Percentiles rank a stretch among this genome's conserved stretches.
These are phyloP conservation scores for Rauvolfia tetraphylla DNA, from an alignment of 257 asterid genomes.

Conservation along the genomic window DNA sequence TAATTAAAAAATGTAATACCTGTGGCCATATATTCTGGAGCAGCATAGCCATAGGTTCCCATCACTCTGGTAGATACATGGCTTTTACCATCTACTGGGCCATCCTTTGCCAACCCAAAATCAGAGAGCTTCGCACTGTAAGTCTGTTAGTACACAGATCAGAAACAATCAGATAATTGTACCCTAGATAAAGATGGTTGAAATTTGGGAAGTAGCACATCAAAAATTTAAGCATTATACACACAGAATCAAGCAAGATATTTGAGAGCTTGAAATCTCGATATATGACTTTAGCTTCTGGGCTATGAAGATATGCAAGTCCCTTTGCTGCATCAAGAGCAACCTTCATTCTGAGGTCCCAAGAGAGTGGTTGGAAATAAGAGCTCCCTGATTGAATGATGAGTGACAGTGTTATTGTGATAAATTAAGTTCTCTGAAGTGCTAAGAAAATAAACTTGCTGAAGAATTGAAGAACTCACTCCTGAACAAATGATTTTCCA, in stretches of 20 bases:
- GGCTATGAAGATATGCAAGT: constrained; percentile 41
- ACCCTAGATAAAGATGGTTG: not conserved
- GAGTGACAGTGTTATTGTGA: not conserved
- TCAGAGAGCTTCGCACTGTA: constrained; percentile 47
- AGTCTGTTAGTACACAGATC: constrained; percentile 19
- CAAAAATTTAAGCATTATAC: constrained; percentile 2
- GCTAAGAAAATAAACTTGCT: not conserved
- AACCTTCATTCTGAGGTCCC: constrained; percentile 44
- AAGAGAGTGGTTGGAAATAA: constrained; percentile 40
- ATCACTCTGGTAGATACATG: constrained; percentile 43
- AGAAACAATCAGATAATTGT: constrained; percentile 4
- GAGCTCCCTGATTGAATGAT: constrained; percentile 31
- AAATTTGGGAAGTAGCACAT: not conserved
- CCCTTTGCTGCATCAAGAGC: constrained; percentile 46
- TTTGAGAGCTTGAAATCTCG: constrained; percentile 47
- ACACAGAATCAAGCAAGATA: constrained; percentile 41
- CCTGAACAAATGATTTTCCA: constrained; percentile 46
- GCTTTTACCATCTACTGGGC: constrained; percentile 41
- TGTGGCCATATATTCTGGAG: constrained; percentile 46
- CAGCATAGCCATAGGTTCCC: constrained; percentile 52
- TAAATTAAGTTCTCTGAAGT: not conserved
- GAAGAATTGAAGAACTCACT: constrained; percentile 28
- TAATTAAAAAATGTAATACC: constrained; percentile 17
- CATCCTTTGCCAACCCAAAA: constrained; percentile 49
- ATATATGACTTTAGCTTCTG: constrained; percentile 44